phyloP scores from a whole-genome alignment of 208 protist genomes.

The Willaertia magna region DNA sequence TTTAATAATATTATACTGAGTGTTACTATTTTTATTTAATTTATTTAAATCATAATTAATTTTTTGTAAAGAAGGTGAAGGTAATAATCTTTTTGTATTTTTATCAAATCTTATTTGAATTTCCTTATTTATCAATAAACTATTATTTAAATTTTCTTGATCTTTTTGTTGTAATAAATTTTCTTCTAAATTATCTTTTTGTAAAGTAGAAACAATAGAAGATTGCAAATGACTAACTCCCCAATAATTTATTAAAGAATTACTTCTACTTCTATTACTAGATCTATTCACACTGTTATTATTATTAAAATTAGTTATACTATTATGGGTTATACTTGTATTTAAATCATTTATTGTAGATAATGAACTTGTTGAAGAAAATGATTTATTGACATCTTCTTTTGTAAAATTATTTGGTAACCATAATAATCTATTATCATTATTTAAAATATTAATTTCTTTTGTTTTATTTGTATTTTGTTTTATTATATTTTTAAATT shows the following conservation, averaged over 20 bases:
- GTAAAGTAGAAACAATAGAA: no score
- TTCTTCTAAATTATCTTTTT: no score
- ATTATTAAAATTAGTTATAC: not conserved
- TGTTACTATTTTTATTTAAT: not conserved
- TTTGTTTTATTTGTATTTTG: not conserved
- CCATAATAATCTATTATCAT: not conserved
- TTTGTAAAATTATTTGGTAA: not conserved
- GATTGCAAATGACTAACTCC: not conserved
- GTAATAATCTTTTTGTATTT: not conserved
- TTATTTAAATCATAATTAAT: not conserved
- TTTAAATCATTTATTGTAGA: not conserved
- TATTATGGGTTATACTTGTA: not conserved
- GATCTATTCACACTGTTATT: not conserved
- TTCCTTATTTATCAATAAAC: no score
- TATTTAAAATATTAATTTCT: not conserved
- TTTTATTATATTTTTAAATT: not conserved
- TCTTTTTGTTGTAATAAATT: no score
- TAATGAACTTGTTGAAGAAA: not conserved
- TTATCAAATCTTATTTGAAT: not conserved
- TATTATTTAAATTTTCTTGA: no score
- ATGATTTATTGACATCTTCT: not conserved
- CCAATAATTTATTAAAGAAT: not conserved
- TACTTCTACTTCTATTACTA: not conserved
- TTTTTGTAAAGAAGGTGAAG: not conserved
- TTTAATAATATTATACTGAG: not conserved